Conservation (phyloP, 768 basidiomycete genomes). For the Fibroporia radiculosa region DNA sequence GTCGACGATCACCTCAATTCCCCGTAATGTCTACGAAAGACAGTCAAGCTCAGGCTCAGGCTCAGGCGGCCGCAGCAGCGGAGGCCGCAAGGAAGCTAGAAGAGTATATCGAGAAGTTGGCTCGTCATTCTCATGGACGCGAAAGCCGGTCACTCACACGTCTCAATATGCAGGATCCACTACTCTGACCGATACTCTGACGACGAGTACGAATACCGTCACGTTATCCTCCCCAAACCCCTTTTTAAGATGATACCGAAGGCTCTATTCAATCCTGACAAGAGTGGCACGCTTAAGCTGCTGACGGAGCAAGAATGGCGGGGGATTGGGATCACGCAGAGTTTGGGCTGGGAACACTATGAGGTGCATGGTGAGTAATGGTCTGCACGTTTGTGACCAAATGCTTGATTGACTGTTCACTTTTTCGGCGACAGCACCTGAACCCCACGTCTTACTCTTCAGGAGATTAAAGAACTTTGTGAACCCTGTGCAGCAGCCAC, state of each 20-base stretch:
- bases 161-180: conserved; percentile 51
- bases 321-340: conserved; percentile 93
- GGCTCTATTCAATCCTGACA: conserved; percentile 63
- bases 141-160: conserved; percentile 9
- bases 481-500: conserved; percentile 16
- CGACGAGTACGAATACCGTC: conserved; percentile 90
- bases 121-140: conserved; percentile 8
- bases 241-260: conserved; percentile 92
- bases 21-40: conserved; percentile 2
- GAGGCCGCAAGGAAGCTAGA: conserved; percentile 30
- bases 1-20: not conserved
- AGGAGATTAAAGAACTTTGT: conserved; percentile 69
- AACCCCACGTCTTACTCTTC: conserved; percentile 92
- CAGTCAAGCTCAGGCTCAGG: not conserved
- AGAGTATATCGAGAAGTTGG: conserved; percentile 74
- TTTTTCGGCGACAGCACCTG: conserved; percentile 51
- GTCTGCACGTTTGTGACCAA: not conserved
- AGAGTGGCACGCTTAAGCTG: conserved; percentile 74
- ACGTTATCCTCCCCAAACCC: conserved; percentile 94
- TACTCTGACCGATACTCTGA: conserved; percentile 92
- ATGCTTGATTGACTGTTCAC: not conserved
- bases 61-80: conserved; percentile 1
- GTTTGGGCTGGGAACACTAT: conserved; percentile 95
- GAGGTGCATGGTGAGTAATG: conserved; percentile 80
- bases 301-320: conserved; percentile 90